These are phyloP conservation scores for Neckera pumila DNA, from an alignment of 225 moss, liverwort and hornwort genomes.

Conservation along the genomic window DNA sequence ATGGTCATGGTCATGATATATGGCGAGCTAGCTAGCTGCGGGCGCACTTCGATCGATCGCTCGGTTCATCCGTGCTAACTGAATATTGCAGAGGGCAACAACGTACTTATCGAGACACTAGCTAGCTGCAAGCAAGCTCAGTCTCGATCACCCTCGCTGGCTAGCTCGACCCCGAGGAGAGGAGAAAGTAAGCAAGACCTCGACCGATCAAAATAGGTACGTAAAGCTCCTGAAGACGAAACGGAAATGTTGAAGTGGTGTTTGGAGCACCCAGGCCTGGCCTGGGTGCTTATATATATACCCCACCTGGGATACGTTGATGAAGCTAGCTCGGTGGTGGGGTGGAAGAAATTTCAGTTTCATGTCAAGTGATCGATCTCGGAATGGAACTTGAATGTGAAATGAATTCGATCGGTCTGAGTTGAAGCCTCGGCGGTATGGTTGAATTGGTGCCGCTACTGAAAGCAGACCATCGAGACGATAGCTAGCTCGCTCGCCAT, in stretches of 20 bases:
- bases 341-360: background rate
- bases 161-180: too few species aligned
- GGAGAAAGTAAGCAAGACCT: background rate
- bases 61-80: too few species aligned
- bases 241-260: background rate
- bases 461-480: background rate
- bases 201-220: background rate
- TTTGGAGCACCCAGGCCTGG: background rate
- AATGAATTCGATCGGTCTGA: background rate
- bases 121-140: background rate
- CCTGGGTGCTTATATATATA: background rate
- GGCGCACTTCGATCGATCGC: background rate
- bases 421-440: background rate
- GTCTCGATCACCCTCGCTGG: background rate
- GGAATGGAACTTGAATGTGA: background rate
- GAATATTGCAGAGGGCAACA: background rate
- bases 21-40: too few species aligned
- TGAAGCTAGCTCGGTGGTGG: background rate
- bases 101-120: background rate
- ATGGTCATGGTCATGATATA: background rate
- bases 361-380: background rate
- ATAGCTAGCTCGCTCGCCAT: background rate
- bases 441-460: too few species aligned
- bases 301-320: background rate
- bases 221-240: background rate